phyloP scores from a whole-genome alignment of 805 yeast species.

The Hanseniaspora valbyensis region DNA sequence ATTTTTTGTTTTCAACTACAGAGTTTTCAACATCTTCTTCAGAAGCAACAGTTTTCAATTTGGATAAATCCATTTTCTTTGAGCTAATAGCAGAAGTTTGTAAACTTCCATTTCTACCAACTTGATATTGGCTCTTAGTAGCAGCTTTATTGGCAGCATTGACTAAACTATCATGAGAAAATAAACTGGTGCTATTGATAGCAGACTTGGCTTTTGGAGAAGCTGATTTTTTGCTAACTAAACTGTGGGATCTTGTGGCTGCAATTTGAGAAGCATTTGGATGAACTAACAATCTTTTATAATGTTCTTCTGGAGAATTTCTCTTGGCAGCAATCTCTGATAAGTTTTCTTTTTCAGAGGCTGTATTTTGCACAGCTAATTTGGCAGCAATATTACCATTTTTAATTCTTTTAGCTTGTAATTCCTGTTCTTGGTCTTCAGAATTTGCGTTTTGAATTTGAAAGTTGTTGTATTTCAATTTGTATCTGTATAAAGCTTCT shows the following conservation, averaged over 20 bases:
- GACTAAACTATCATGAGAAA: background rate
- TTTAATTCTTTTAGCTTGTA: conserved; percentile 38
- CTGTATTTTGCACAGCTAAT: conserved; percentile 54
- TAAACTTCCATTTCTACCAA: background rate
- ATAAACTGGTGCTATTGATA: background rate
- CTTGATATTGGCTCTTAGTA: background rate
- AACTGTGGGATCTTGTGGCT: conserved; percentile 18
- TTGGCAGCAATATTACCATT: conserved; percentile 72
- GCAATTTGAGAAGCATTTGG: conserved; percentile 30
- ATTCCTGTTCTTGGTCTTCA: conserved; percentile 6
- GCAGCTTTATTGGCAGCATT: conserved; percentile 13
- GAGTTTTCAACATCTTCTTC: background rate
- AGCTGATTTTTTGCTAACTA: background rate
- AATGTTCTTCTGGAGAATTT: conserved; percentile 31
- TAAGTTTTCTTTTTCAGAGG: conserved; percentile 27
- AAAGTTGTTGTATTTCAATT: conserved; percentile 56
- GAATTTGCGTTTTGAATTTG: conserved; percentile 40
- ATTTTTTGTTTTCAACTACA: background rate
- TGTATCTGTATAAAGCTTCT: conserved; percentile 66
- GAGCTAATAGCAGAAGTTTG: background rate
- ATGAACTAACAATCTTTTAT: conserved; percentile 38
- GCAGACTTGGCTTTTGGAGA: background rate
- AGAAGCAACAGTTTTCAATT: conserved; percentile 11
- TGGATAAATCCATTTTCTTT: conserved; percentile 7
- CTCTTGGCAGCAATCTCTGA: background rate